These are phyloP conservation scores for Pseudoscleropodium purum DNA, from an alignment of 225 moss, liverwort and hornwort genomes.

Conservation along the genomic window DNA sequence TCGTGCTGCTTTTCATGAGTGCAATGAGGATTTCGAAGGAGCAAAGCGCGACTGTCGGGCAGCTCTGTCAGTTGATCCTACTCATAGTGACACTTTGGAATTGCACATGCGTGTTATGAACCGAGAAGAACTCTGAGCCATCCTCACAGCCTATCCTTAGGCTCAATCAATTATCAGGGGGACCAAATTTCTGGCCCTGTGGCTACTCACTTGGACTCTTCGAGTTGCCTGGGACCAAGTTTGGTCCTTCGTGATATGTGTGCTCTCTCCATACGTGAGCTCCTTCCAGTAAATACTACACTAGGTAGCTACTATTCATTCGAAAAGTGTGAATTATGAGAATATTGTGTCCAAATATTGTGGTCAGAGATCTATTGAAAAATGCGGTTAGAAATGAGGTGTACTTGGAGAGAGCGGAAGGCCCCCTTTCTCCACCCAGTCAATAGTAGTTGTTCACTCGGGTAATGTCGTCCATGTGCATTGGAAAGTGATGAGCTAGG, in stretches of 20 bases:
- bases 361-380: neutral
- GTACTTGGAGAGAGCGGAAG: neutral
- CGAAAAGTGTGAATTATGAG: constrained; percentile 23
- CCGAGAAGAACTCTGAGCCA: constrained; percentile 44
- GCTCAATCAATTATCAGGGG: constrained; percentile 27
- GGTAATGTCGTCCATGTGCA: constrained; percentile 1
- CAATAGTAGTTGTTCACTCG: neutral
- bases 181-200: constrained; percentile 92
- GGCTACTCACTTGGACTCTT: constrained; percentile 31
- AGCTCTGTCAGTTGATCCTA: constrained; percentile 95
- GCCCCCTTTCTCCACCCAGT: neutral
- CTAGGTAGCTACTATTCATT: constrained; percentile 34
- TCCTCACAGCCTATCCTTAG: neutral
- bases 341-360: neutral
- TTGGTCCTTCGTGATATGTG: constrained; percentile 82
- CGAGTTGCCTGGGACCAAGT: constrained; percentile 83
- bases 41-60: constrained; percentile 92
- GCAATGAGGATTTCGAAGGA: constrained; percentile 77
- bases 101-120: constrained; percentile 72
- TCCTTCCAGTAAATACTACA: constrained; percentile 11
- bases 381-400: neutral
- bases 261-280: constrained; percentile 11
- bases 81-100: constrained; percentile 83
- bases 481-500: constrained; percentile 1
- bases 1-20: constrained; percentile 97